Percentiles rank a stretch among this genome's conserved stretches.
Evolutionary conservation across 768 basidiomycete species (phyloP).

Genomic region (Obba rivulosa): DNA sequence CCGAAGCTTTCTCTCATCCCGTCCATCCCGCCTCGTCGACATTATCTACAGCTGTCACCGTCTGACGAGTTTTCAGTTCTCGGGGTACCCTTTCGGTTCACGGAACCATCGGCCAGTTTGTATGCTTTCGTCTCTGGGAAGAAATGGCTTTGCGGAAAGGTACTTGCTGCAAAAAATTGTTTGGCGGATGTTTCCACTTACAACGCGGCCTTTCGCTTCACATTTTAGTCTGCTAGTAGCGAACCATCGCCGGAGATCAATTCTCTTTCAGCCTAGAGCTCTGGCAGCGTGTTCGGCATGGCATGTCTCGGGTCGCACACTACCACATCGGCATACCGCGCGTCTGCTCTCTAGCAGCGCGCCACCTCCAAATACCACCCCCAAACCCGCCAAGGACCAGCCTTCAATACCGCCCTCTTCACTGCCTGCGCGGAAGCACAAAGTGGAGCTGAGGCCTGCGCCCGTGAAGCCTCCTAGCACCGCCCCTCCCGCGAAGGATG

Average conservation of each 20-base stretch:
- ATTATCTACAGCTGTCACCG: no score
- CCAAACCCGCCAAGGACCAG: slow-evolving; percentile 17
- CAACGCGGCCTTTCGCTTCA: background rate
- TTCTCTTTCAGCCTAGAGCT: background rate
- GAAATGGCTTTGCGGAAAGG: slow-evolving; percentile 36
- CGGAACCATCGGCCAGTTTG: background rate
- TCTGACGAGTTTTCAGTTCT: no score
- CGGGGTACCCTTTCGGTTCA: no score
- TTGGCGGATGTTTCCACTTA: background rate
- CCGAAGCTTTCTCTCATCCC: no score
- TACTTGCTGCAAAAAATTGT: slow-evolving; percentile 9
- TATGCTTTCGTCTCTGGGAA: slow-evolving; percentile 36
- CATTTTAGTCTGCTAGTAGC: slow-evolving; percentile 11
- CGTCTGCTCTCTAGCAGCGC: slow-evolving; percentile 25
- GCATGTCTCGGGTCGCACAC: slow-evolving; percentile 3
- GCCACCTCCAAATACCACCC: slow-evolving; percentile 14
- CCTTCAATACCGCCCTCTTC: slow-evolving; percentile 19
- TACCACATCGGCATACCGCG: background rate
- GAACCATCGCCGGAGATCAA: slow-evolving; percentile 3
- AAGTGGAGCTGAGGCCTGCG: slow-evolving; percentile 59
- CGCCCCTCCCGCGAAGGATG: slow-evolving; percentile 20
- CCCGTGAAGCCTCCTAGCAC: slow-evolving; percentile 45
- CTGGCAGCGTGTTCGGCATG: background rate
- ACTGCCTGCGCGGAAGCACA: slow-evolving; percentile 28
- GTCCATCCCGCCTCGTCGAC: no score